Evolutionary conservation across 805 yeast genomes (phyloP).

Genomic region (Yamadazyma nakazawae): DNA sequence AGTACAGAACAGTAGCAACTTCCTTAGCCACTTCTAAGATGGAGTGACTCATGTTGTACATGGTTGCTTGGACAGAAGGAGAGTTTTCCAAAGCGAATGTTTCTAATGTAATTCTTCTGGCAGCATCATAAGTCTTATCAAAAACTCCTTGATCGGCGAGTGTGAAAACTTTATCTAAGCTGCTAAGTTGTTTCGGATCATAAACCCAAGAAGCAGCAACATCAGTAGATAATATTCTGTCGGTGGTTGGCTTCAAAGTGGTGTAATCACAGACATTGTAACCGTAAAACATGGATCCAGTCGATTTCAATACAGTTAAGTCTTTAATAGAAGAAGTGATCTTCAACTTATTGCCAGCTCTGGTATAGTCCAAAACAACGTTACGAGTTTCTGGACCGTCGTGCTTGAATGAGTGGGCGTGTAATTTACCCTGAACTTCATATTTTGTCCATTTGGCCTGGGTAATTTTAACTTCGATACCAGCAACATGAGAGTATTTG

Average conservation of each 20-base stretch:
- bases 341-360: slow-evolving; percentile 48
- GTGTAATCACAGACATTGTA: slow-evolving; percentile 86
- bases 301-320: slow-evolving; percentile 81
- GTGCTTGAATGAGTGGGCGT: slow-evolving; percentile 80
- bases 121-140: slow-evolving; percentile 60
- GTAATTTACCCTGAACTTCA: slow-evolving; percentile 68
- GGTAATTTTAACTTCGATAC: slow-evolving; percentile 60
- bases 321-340: slow-evolving; percentile 72
- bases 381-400: slow-evolving; percentile 80
- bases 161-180: slow-evolving; percentile 47
- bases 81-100: slow-evolving; percentile 83
- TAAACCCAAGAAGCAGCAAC: slow-evolving; percentile 72
- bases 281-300: slow-evolving; percentile 91
- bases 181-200: slow-evolving; percentile 47
- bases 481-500: slow-evolving; percentile 76
- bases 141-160: slow-evolving; percentile 61
- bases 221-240: slow-evolving; percentile 86
- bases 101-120: slow-evolving; percentile 67
- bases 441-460: slow-evolving; percentile 82
- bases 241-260: slow-evolving; percentile 76
- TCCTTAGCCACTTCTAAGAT: slow-evolving; percentile 58
- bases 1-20: slow-evolving; percentile 64
- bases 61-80: slow-evolving; percentile 94
- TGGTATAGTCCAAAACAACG: slow-evolving; percentile 50
- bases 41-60: slow-evolving; percentile 85